phyloP scores from a whole-genome alignment of 495 filamentous ascomycete genomes.

The Cudoniella acicularis region DNA sequence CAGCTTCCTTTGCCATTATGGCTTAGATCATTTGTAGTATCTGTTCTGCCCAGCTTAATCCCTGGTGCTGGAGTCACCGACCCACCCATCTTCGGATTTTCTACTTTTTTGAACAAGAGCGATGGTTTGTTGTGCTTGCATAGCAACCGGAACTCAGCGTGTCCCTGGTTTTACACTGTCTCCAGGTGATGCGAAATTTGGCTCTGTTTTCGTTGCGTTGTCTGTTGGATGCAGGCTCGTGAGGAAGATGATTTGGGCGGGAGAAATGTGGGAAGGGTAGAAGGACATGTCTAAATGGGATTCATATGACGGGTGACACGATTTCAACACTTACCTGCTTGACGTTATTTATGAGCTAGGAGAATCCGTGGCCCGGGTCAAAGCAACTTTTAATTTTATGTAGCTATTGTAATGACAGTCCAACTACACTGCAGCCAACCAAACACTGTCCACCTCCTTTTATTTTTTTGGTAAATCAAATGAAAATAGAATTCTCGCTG shows the following conservation, averaged over 20 bases:
- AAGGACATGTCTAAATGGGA: neutral
- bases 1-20: neutral
- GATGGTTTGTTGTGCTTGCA: neutral
- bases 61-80: neutral
- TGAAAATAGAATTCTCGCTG: too few relatives aligned
- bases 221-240: neutral
- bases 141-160: neutral
- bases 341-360: too few relatives aligned
- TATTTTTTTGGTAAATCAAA: too few relatives aligned
- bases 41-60: neutral
- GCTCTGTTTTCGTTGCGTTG: neutral
- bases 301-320: neutral
- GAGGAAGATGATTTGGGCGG: neutral
- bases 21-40: neutral
- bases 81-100: neutral
- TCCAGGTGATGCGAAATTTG: neutral
- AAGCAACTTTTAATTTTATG: too few relatives aligned
- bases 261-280: neutral
- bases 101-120: neutral
- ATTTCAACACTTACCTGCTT: too few relatives aligned
- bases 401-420: too few relatives aligned
- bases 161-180: neutral
- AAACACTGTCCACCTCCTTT: too few relatives aligned
- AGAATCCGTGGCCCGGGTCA: too few relatives aligned
- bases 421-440: too few relatives aligned